Conservation (phyloP, 805 yeast genomes). For the Clavispora carvajalis region DNA sequence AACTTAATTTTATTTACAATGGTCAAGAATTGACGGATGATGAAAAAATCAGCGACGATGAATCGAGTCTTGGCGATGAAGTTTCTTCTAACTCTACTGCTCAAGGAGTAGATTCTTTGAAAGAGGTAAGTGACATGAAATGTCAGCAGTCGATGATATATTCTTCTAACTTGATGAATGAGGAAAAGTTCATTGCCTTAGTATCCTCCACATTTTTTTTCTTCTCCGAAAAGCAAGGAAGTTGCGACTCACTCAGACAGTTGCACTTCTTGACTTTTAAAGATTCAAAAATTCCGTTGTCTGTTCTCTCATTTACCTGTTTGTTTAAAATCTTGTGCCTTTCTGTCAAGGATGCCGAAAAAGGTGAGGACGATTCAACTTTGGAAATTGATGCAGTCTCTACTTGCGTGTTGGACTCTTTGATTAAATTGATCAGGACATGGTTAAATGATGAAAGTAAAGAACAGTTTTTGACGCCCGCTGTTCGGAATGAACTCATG, state of each 20-base stretch:
- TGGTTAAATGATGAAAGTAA: conserved; percentile 28
- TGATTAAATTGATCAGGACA: conserved; percentile 19
- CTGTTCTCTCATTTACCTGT: conserved; percentile 30
- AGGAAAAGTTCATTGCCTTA: conserved; percentile 31
- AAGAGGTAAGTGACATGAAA: not conserved
- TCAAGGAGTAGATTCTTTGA: not conserved
- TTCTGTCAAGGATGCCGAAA: conserved; percentile 13
- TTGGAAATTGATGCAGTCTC: not conserved
- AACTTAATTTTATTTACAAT: conserved; percentile 17
- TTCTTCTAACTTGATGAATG: conserved; percentile 27
- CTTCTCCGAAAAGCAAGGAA: conserved; percentile 17
- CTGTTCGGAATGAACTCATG: conserved; percentile 23
- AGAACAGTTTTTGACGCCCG: conserved; percentile 15
- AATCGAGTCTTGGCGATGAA: not conserved
- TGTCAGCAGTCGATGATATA: conserved; percentile 21
- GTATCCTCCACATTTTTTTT: conserved; percentile 21
- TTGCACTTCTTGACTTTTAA: conserved; percentile 21
- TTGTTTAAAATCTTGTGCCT: conserved; percentile 21
- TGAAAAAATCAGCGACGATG: conserved; percentile 13
- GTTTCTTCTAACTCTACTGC: not conserved
- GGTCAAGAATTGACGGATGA: conserved; percentile 31
- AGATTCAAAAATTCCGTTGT: conserved; percentile 14
- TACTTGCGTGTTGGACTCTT: conserved; percentile 19
- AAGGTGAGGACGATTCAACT: not conserved
- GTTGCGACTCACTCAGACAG: conserved; percentile 16